A percentile compares a stretch with the other conserved stretches of the same genome.
phyloP scores from a whole-genome alignment of 1,284 basidiomycete species.

The Puccinia novopanici region DNA sequence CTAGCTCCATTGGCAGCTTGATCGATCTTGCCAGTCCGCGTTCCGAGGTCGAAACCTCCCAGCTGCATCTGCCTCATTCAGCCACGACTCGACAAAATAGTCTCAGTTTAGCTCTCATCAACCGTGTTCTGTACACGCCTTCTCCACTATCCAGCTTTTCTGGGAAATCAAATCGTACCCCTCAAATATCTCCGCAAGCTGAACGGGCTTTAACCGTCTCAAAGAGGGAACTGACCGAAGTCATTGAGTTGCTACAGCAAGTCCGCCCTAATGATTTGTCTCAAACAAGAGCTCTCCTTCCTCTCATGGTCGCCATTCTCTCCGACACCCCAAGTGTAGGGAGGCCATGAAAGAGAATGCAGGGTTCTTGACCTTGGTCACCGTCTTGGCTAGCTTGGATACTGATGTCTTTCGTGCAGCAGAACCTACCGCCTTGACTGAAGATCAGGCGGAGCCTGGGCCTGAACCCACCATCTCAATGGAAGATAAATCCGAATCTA shows the following conservation, averaged over 20 bases:
- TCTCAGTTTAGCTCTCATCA: conserved; percentile 14
- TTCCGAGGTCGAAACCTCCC: conserved; percentile 24
- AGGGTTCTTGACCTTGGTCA: conserved; percentile 49
- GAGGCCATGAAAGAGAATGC: conserved; percentile 50
- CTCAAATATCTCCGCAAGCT: conserved; percentile 32
- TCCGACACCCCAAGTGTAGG: conserved; percentile 35
- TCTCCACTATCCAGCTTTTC: conserved; percentile 24
- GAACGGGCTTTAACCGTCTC: conserved; percentile 32
- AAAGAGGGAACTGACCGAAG: conserved; percentile 38
- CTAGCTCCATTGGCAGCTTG: conserved; percentile 34
- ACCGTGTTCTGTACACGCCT: conserved; percentile 18
- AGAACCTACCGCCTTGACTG: neutral
- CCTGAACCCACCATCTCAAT: neutral
- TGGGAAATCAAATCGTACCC: conserved; percentile 4
- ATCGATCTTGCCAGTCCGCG: conserved; percentile 44
- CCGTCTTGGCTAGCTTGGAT: conserved; percentile 48
- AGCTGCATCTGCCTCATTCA: conserved; percentile 5
- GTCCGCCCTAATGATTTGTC: conserved; percentile 48
- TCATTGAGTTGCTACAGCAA: conserved; percentile 45
- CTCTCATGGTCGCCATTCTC: conserved; percentile 47
- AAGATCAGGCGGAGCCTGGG: neutral
- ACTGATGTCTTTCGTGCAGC: conserved; percentile 3
- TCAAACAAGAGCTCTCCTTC: conserved; percentile 39
- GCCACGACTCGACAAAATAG: conserved; percentile 7
- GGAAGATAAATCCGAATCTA: neutral